A percentile compares a stretch with the other conserved stretches of the same genome.
Conservation (phyloP, 257 asterid species). For the Primulina eburnea region DNA sequence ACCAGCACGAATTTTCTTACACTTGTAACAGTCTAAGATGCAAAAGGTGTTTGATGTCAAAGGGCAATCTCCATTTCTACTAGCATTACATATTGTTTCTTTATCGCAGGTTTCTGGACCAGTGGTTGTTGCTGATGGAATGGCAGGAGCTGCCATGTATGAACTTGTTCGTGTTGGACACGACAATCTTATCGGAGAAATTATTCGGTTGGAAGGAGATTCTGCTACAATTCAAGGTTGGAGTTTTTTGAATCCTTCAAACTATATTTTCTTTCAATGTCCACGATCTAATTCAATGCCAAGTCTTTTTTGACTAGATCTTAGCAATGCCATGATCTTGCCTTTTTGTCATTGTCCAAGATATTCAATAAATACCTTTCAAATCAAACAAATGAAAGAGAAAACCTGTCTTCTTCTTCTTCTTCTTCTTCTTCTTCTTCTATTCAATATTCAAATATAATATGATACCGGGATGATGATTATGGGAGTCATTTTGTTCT, state of each 20-base stretch:
- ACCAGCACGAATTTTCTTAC: not conserved
- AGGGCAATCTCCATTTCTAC: not conserved
- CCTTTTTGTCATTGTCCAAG: not conserved
- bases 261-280: conserved; percentile 1
- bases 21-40: not conserved
- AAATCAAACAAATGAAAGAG: not conserved
- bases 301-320: not conserved
- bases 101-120: conserved; percentile 85
- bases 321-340: not conserved
- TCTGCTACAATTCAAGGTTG: conserved; percentile 98
- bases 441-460: not conserved
- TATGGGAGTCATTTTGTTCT: conserved; percentile 10
- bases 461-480: conserved; percentile 4
- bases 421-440: conserved; percentile 1
- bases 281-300: not conserved
- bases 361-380: not conserved
- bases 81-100: conserved; percentile 10
- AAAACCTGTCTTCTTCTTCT: conserved; percentile 8
- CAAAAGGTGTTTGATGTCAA: not conserved
- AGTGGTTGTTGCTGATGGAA: conserved; percentile 98
- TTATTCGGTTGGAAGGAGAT: conserved; percentile 97
- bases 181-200: conserved; percentile 95
- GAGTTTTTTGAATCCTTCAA: conserved; percentile 10
- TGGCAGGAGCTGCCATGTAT: conserved; percentile 99
- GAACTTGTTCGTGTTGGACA: conserved; percentile 98